phyloP scores from a whole-genome alignment of 768 basidiomycete genomes.

The Suillus occidentalis region DNA sequence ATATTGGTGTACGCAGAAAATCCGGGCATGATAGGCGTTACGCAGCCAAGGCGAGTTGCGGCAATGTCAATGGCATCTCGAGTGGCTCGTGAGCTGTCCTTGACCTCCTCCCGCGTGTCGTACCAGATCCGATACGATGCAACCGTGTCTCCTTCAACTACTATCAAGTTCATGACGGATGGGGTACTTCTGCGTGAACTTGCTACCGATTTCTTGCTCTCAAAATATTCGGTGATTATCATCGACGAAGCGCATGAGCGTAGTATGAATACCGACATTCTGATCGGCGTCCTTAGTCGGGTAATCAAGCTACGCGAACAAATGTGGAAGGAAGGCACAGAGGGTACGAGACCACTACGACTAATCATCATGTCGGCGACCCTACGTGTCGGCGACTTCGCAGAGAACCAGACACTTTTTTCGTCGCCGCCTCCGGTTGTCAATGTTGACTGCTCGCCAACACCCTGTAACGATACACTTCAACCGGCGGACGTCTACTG shows the following conservation, averaged over 20 bases:
- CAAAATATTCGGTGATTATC: slow-evolving; percentile 90
- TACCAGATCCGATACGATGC: slow-evolving; percentile 98
- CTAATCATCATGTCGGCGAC: slow-evolving; percentile 99
- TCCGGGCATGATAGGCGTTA: slow-evolving; percentile 96
- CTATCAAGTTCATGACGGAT: slow-evolving; percentile 99
- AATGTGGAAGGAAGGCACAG: slow-evolving; percentile 80
- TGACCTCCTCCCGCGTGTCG: slow-evolving; percentile 80
- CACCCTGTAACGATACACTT: slow-evolving; percentile 96
- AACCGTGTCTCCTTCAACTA: slow-evolving; percentile 84
- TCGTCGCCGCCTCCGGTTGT: slow-evolving; percentile 85
- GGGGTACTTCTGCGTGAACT: slow-evolving; percentile 94
- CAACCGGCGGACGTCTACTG: slow-evolving; percentile 77
- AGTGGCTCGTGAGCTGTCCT: slow-evolving; percentile 89
- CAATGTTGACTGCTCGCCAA: slow-evolving; percentile 84
- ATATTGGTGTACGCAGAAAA: slow-evolving; percentile 60
- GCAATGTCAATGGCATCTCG: slow-evolving; percentile 95
- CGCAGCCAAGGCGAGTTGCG: slow-evolving; percentile 96
- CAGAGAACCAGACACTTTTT: slow-evolving; percentile 83
- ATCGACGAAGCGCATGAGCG: slow-evolving; percentile 98
- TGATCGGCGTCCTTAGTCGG: slow-evolving; percentile 95
- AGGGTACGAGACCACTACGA: slow-evolving; percentile 80
- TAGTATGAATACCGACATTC: slow-evolving; percentile 96
- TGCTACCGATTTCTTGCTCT: slow-evolving; percentile 90
- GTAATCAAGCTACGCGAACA: slow-evolving; percentile 88
- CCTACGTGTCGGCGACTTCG: slow-evolving; percentile 89